Base-by-base conservation (phyloP, 768 basidiomycete species). In the Termitomyces sp. region DNA sequence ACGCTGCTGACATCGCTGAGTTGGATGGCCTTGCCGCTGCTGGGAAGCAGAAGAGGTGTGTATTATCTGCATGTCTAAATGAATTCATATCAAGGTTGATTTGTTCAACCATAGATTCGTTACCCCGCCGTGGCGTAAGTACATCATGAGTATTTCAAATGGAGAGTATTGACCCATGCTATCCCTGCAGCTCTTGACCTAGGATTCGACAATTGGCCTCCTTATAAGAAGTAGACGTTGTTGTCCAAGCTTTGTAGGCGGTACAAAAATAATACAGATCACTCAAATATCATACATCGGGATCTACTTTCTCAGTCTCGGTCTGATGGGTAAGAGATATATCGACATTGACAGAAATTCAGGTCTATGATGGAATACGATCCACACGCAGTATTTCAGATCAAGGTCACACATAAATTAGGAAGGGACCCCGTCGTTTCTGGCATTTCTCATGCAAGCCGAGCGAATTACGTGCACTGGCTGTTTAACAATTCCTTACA, bases 111-210 rank as follows among this genome's bases (percentile, higher is more conserved):
- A 37, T 56, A 80, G 79, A 57, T 76, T 86, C 60, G 74, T 87
- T 65, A 83, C 74, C 63, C 87, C 85, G 28, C 78, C 79, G 15
- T 89, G 86, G 86, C 85, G 85, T 85, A 68, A 62, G 82, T 79
- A 21, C 51, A 58, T 46, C 53, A 37, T 50, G 15, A 37, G 15
- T 37, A 28, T 40, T 26, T 53, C 30, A 45, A 44, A 26, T 6
- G n/a, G 43, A 42, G 42, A 26, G 21, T 32, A 28, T 42, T 59
- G 34, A 56, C 22, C 21, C 46, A 3, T 8, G 55, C 58, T 40
- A 40, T 56, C 51, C 41, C 46, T 51, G 5, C 58, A 84, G 83
- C 82, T 47, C 71, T 87, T 52, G 82, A 85, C 45, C 79, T 87
- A 45, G 85, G 85, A 9, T 87, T 88, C 62, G 84, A 84, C n/a